Evolutionary conservation across 2,329 filamentous ascomycete genomes (phyloP).

Genomic region (Mycosphaerella sp.): DNA sequence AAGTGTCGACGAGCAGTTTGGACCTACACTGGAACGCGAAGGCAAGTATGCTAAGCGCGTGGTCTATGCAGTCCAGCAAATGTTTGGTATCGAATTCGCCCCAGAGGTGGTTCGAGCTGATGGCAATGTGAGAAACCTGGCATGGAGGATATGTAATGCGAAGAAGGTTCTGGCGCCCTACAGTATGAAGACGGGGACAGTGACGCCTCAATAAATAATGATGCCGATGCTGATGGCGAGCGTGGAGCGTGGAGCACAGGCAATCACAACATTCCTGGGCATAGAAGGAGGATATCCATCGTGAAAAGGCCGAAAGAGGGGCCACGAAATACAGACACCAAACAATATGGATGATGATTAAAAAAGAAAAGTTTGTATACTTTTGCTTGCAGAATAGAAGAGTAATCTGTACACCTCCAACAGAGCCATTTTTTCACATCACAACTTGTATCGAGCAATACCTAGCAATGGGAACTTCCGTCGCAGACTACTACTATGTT

Average conservation of each 20-base stretch:
- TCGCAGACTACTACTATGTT: too few relatives aligned
- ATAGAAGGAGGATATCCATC: neutral
- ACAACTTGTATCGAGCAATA: too few relatives aligned
- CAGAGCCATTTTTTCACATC: too few relatives aligned
- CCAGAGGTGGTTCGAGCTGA: slow-evolving; percentile 88
- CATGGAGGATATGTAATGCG: slow-evolving; percentile 91
- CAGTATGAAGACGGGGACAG: slow-evolving; percentile 42
- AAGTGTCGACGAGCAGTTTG: slow-evolving; percentile 73
- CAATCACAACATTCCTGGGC: slow-evolving; percentile 9
- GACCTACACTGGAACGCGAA: slow-evolving; percentile 75
- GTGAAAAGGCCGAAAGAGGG: neutral
- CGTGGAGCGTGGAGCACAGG: neutral
- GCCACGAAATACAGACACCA: neutral
- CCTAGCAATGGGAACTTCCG: too few relatives aligned
- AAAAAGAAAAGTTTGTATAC: too few relatives aligned
- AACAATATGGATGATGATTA: neutral
- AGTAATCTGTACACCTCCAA: neutral
- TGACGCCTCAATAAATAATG: slow-evolving; percentile 23
- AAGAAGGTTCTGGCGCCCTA: slow-evolving; percentile 72
- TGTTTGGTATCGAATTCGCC: slow-evolving; percentile 95
- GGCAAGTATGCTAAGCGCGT: slow-evolving; percentile 83
- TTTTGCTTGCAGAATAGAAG: neutral
- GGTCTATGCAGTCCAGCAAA: slow-evolving; percentile 89
- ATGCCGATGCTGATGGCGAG: too few relatives aligned
- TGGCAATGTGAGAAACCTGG: slow-evolving; percentile 81